A percentile compares a stretch with the other conserved stretches of the same genome.
Evolutionary conservation across 1,139 yeast genomes (phyloP).

Genomic region (Candida pseudoviswanathii): DNA sequence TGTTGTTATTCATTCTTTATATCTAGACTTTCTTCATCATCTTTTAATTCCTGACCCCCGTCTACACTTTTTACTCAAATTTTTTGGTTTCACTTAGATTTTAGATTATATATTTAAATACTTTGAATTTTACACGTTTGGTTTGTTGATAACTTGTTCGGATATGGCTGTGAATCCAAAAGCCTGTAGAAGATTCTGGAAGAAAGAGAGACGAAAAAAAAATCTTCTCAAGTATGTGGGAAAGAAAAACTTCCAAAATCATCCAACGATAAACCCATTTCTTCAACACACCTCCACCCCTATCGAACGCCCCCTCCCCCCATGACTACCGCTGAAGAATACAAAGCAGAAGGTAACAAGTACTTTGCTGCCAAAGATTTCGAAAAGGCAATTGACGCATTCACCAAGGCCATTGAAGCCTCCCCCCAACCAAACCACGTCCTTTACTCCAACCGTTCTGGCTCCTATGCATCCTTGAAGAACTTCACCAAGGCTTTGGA

Average conservation of each 20-base stretch:
- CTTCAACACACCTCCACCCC: not conserved
- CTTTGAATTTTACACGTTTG: not conserved
- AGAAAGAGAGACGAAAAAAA: not conserved
- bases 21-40: not conserved
- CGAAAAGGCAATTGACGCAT: conserved; percentile 73
- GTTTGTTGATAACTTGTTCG: not conserved
- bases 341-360: conserved; percentile 83
- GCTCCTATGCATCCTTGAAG: conserved; percentile 79
- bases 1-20: not conserved
- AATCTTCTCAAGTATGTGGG: not conserved
- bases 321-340: conserved; percentile 65
- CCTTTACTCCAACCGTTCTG: conserved; percentile 91
- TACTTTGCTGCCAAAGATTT: conserved; percentile 89
- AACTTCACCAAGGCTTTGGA: conserved; percentile 71
- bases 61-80: not conserved
- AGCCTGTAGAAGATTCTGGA: conserved; percentile 5
- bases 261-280: not conserved
- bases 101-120: not conserved
- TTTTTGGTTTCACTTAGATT: not conserved
- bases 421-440: conserved; percentile 86
- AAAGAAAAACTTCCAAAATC: not conserved
- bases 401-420: conserved; percentile 87
- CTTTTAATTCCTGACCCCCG: not conserved
- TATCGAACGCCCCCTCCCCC: conserved; percentile 1
- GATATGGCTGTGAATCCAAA: too few relatives aligned